These are phyloP conservation scores for Geotrichum klebahnii DNA, from an alignment of 1,139 yeast genomes.

Conservation along the genomic window DNA sequence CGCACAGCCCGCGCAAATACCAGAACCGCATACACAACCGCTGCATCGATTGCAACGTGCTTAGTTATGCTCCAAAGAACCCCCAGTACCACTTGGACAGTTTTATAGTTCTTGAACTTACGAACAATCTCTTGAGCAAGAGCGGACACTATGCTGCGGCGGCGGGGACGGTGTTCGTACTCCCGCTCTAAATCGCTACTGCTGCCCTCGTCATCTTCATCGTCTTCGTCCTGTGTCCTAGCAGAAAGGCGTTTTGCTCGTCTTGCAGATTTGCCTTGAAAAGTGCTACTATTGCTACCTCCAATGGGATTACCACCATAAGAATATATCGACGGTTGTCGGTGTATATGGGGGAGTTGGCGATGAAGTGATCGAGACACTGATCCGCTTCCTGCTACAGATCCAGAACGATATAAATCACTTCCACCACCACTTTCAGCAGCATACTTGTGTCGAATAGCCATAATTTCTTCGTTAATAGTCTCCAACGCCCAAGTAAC, in stretches of 20 bases:
- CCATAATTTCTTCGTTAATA: constrained; percentile 33
- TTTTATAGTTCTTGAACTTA: neutral
- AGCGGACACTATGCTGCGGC: neutral
- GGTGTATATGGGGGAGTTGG: neutral
- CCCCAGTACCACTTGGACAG: neutral
- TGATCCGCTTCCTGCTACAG: too few species aligned
- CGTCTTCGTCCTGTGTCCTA: too few species aligned
- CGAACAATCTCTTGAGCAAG: neutral
- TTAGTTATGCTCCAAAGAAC: constrained; percentile 8
- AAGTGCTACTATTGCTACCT: neutral
- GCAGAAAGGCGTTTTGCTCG: too few species aligned
- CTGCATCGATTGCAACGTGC: constrained; percentile 9
- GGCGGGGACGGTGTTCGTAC: neutral
- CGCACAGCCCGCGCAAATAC: neutral
- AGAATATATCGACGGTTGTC: neutral
- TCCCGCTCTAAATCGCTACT: too few species aligned
- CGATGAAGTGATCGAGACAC: too few species aligned
- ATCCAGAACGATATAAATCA: too few species aligned
- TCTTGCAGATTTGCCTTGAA: neutral
- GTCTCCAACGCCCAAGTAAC: constrained; percentile 35
- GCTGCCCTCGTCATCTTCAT: too few species aligned
- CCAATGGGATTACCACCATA: neutral
- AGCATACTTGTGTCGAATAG: too few species aligned
- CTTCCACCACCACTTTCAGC: too few species aligned
- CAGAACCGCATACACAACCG: constrained; percentile 4